Evolutionary conservation across 441 rosid genomes (phyloP).

Genomic region (Pelargonium fulgidum): DNA sequence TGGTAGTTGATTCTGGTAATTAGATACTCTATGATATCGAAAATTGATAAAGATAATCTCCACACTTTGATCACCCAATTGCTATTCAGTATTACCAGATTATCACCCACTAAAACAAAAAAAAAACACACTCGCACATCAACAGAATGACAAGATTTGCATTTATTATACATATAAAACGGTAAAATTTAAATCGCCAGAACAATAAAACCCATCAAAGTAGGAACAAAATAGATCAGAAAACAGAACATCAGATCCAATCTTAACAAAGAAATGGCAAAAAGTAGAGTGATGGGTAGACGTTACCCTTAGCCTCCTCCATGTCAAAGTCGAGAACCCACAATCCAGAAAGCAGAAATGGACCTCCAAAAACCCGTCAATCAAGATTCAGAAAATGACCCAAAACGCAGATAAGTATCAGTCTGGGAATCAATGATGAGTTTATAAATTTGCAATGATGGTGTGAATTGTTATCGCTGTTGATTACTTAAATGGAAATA

Average conservation of each 20-base stretch:
- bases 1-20: neutral
- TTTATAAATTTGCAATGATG: neutral
- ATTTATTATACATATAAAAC: neutral
- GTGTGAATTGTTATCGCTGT: neutral
- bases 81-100: too few species aligned
- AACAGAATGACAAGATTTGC: neutral
- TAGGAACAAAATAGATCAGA: neutral
- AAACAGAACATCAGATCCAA: neutral
- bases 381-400: neutral
- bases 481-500: neutral
- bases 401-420: neutral
- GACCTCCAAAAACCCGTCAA: neutral
- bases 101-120: neutral
- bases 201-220: neutral
- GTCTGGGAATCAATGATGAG: neutral
- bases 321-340: neutral
- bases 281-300: neutral
- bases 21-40: too few species aligned
- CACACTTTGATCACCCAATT: too few species aligned
- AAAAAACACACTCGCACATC: neutral
- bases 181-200: neutral
- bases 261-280: too few species aligned
- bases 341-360: neutral
- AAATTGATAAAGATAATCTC: too few species aligned
- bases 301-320: constrained; percentile 6